These are phyloP conservation scores for Trichomonascus vanleenenianus DNA, from an alignment of 805 yeast species.

Conservation along the genomic window DNA sequence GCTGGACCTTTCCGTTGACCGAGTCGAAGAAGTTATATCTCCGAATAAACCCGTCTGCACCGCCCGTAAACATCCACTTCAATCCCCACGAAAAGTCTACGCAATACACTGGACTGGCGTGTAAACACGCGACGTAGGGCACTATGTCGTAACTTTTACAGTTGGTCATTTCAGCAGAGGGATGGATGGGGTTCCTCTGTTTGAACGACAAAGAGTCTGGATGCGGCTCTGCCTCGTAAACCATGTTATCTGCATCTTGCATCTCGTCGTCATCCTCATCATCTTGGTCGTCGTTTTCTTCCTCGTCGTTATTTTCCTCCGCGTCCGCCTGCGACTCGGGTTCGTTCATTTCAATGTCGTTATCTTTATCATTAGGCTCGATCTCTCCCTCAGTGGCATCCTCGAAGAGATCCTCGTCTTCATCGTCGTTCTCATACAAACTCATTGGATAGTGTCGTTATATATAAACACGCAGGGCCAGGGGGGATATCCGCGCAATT, in stretches of 20 bases:
- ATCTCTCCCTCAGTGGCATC: constrained; percentile 27
- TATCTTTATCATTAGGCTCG: constrained; percentile 16
- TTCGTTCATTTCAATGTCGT: constrained; percentile 13
- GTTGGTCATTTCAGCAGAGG: constrained; percentile 37
- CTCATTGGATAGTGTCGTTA: not conserved
- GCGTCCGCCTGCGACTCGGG: constrained; percentile 14
- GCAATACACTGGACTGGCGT: constrained; percentile 68
- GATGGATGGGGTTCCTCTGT: constrained; percentile 18
- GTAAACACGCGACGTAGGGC: constrained; percentile 86
- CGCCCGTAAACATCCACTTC: constrained; percentile 87
- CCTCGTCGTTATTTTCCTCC: constrained; percentile 24
- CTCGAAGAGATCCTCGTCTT: constrained; percentile 26
- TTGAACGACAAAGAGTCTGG: constrained; percentile 21
- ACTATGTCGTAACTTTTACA: constrained; percentile 60
- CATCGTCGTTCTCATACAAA: constrained; percentile 19
- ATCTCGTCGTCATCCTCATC: constrained; percentile 24
- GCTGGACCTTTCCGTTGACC: constrained; percentile 75
- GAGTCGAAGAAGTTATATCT: constrained; percentile 83
- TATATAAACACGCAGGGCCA: no score
- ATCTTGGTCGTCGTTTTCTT: constrained; percentile 22
- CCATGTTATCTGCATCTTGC: constrained; percentile 25
- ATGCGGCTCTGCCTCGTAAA: constrained; percentile 13
- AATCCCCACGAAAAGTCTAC: constrained; percentile 72
- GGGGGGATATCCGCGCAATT: no score
- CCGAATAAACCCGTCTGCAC: constrained; percentile 89